Percentiles rank a stretch among this genome's conserved stretches.
Evolutionary conservation across 169 alveolate genomes (phyloP).

Genomic region (Plasmodium gallinaceum): DNA sequence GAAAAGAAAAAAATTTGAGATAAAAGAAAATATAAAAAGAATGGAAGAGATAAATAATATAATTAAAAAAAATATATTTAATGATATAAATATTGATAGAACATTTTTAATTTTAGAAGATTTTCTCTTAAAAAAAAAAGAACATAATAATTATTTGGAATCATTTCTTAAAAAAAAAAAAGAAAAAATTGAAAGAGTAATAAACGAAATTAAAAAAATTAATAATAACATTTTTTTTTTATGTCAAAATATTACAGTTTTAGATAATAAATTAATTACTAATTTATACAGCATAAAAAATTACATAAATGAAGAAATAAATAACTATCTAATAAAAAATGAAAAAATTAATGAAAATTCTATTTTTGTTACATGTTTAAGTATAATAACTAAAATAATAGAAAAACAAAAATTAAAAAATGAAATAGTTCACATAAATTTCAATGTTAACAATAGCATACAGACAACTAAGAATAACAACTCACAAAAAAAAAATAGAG

Average conservation of each 20-base stretch:
- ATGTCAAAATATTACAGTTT: not conserved
- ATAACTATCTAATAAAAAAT: not conserved
- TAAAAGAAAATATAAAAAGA: constrained; percentile 28
- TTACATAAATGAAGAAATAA: constrained; percentile 9
- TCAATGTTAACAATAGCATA: not conserved
- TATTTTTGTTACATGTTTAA: not conserved
- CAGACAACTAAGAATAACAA: constrained; percentile 10
- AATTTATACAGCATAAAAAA: constrained; percentile 22
- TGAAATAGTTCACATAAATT: not conserved
- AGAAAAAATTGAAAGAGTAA: constrained; percentile 16
- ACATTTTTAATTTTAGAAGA: constrained; percentile 30
- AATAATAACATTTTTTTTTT: constrained; percentile 4
- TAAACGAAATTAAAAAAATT: constrained; percentile 27
- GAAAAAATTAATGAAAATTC: not conserved
- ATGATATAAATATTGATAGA: constrained; percentile 24
- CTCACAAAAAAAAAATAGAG: constrained; percentile 9
- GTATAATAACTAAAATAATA: constrained; percentile 44
- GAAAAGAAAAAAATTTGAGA: constrained; percentile 32
- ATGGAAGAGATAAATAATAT: constrained; percentile 21
- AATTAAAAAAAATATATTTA: not conserved
- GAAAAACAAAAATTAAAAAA: constrained; percentile 32
- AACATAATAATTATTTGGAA: constrained; percentile 32
- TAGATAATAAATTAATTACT: constrained; percentile 32
- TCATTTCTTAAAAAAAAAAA: constrained; percentile 24
- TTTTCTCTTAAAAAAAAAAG: constrained; percentile 42